phyloP scores from a whole-genome alignment of 176 grass and related monocot species.

The Thinopyrum elongatum region DNA sequence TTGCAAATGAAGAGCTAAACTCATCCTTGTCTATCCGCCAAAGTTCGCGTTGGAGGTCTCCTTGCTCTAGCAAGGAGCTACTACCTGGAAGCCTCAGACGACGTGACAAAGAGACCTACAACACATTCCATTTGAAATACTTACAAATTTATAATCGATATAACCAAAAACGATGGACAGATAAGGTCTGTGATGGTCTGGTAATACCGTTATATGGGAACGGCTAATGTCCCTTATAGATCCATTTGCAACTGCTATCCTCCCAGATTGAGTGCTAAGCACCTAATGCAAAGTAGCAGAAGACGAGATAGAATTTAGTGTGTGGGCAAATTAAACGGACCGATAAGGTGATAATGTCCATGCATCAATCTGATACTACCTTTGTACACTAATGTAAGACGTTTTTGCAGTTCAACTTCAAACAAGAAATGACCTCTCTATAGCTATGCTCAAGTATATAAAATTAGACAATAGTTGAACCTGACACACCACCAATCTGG shows the following conservation, averaged over 20 bases:
- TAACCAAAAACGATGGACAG: constrained; percentile 14
- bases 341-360: background rate
- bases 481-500: background rate
- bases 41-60: constrained; percentile 50
- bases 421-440: background rate
- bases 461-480: constrained; percentile 3
- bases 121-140: constrained; percentile 23
- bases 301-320: background rate
- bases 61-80: constrained; percentile 55
- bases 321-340: background rate
- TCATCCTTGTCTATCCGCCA: constrained; percentile 95
- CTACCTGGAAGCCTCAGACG: constrained; percentile 71
- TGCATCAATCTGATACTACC: background rate
- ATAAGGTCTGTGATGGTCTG: constrained; percentile 18
- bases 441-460: background rate
- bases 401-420: background rate
- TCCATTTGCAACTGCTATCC: constrained; percentile 82
- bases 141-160: constrained; percentile 29
- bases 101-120: constrained; percentile 79
- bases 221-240: constrained; percentile 70
- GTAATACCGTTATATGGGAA: constrained; percentile 67
- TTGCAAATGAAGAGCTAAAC: constrained; percentile 77
- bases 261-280: constrained; percentile 77
- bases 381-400: no score
- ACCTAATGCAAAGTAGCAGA: constrained; percentile 47